Conservation (phyloP, 2,329 filamentous ascomycete species). For the Aureobasidium sp. region DNA sequence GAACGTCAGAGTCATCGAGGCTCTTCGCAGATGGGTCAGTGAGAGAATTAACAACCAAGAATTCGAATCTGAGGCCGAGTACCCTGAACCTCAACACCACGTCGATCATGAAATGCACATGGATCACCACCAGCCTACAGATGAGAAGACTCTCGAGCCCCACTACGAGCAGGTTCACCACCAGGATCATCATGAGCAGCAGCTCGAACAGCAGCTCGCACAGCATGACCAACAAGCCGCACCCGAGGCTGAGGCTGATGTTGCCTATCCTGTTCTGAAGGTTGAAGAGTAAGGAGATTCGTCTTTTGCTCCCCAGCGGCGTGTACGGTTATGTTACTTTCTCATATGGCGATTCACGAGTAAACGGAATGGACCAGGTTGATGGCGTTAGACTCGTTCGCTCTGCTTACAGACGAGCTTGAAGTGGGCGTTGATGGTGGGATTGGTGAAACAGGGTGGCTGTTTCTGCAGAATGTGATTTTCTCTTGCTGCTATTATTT, state of each 20-base stretch:
- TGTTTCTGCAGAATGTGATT: not conserved
- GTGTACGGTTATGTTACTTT: not conserved
- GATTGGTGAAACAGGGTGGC: not conserved
- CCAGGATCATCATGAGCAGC: constrained; percentile 1
- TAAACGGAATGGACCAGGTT: constrained; percentile 5
- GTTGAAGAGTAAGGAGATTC: not conserved
- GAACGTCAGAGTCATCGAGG: constrained; percentile 58
- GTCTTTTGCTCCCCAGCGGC: not conserved
- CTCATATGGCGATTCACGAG: not conserved
- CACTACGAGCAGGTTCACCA: constrained; percentile 12
- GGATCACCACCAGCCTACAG: constrained; percentile 16
- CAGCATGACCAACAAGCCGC: constrained; percentile 5
- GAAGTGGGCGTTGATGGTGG: not conserved
- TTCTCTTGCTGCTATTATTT: not conserved
- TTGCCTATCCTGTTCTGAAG: constrained; percentile 16
- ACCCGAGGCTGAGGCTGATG: not conserved
- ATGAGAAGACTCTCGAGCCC: constrained; percentile 6
- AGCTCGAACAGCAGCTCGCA: constrained; percentile 4
- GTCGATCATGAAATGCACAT: constrained; percentile 14
- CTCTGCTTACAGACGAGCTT: not conserved
- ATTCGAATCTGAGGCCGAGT: constrained; percentile 35
- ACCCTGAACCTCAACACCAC: constrained; percentile 16
- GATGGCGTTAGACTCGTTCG: constrained; percentile 11
- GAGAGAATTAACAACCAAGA: constrained; percentile 49
- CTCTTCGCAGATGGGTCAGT: constrained; percentile 51